phyloP scores from a whole-genome alignment of 768 basidiomycete species.

The Gloeophyllum trabeum region DNA sequence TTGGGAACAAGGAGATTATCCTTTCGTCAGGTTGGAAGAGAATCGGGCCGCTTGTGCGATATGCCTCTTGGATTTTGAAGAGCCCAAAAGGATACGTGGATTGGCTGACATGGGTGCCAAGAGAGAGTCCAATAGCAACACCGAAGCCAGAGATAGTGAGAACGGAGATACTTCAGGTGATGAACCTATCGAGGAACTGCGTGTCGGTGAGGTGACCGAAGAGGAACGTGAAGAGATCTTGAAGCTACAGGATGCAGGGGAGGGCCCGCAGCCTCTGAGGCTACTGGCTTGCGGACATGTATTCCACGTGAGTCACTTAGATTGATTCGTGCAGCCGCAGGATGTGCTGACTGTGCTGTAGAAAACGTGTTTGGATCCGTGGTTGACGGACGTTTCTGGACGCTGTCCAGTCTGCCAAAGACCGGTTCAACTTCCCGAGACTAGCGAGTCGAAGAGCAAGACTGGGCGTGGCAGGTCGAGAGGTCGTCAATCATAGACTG shows the following conservation, averaged over 20 bases:
- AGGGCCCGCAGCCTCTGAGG: conserved; percentile 67
- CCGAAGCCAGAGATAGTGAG: not conserved
- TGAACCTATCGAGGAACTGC: conserved; percentile 11
- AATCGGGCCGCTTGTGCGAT: conserved; percentile 81
- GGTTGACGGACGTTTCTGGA: conserved; percentile 77
- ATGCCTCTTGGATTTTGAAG: conserved; percentile 78
- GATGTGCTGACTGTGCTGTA: conserved; percentile 17
- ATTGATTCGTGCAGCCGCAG: not conserved
- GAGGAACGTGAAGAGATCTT: conserved; percentile 30
- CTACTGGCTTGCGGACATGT: conserved; percentile 76
- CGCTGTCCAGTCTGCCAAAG: conserved; percentile 84
- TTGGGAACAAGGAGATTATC: conserved; percentile 70
- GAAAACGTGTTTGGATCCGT: conserved; percentile 87
- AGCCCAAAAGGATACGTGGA: conserved; percentile 42
- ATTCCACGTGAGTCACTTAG: conserved; percentile 60
- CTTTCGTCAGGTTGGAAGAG: conserved; percentile 72
- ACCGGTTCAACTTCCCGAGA: conserved; percentile 42
- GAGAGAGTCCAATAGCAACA: conserved; percentile 13
- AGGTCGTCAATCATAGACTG: not conserved
- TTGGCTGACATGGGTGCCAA: too few species aligned
- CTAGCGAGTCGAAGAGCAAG: conserved; percentile 22
- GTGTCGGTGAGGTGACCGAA: conserved; percentile 24
- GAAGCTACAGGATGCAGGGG: conserved; percentile 60
- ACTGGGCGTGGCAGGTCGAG: conserved; percentile 12
- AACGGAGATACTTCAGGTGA: not conserved